These are phyloP conservation scores for Auricularia sp. DNA, from an alignment of 768 basidiomycete genomes.

Conservation along the genomic window DNA sequence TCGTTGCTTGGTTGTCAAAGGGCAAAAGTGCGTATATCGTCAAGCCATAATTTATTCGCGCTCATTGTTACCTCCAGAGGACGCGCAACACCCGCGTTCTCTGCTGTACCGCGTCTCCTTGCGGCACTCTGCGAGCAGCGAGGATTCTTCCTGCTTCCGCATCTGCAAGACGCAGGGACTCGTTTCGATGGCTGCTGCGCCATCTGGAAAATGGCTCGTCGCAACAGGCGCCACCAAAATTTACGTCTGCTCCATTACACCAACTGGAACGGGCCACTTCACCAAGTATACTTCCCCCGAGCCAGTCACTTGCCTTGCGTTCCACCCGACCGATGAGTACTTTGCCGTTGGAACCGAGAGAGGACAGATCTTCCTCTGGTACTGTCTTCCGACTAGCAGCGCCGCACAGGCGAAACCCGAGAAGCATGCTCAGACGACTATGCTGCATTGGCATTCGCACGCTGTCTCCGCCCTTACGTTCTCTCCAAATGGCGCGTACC, in stretches of 20 bases:
- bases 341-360: conserved; percentile 89
- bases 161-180: conserved; percentile 53
- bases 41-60: neutral
- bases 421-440: conserved; percentile 73
- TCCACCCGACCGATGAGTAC: conserved; percentile 84
- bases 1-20: conserved; percentile 35
- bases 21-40: neutral
- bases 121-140: conserved; percentile 15
- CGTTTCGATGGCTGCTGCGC: conserved; percentile 58
- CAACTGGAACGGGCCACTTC: conserved; percentile 49
- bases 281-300: conserved; percentile 79
- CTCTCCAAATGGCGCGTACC: conserved; percentile 81
- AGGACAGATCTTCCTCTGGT: conserved; percentile 85
- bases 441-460: conserved; percentile 95
- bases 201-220: conserved; percentile 69
- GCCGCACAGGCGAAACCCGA: conserved; percentile 34
- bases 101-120: conserved; percentile 56
- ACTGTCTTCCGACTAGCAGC: conserved; percentile 60
- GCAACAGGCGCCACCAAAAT: conserved; percentile 65
- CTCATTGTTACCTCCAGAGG: neutral
- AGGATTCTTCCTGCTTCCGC: conserved; percentile 21
- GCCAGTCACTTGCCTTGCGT: conserved; percentile 68
- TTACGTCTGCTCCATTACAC: conserved; percentile 56
- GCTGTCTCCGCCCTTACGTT: conserved; percentile 80
- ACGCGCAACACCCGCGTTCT: conserved; percentile 36